A percentile compares a stretch with the other conserved stretches of the same genome.
Conservation (phyloP, 176 grass and related monocot species). For the Lolium rigidum region DNA sequence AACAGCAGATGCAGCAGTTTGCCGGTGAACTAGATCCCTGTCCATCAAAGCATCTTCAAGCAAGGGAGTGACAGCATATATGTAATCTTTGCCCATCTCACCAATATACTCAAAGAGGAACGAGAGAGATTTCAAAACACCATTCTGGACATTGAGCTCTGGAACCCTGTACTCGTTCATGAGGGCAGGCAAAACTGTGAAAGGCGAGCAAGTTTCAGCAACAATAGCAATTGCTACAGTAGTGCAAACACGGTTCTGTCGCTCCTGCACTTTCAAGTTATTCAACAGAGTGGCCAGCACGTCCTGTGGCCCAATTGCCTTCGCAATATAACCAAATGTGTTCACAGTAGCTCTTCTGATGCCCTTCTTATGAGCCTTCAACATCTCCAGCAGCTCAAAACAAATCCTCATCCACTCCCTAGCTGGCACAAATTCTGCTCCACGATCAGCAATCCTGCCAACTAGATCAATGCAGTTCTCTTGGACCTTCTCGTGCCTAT, state of each 20-base stretch:
- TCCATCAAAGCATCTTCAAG: constrained; percentile 99
- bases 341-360: constrained; percentile 97
- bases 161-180: constrained; percentile 97
- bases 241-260: constrained; percentile 96
- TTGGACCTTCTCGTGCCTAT: constrained; percentile 97
- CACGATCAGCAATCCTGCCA: constrained; percentile 95
- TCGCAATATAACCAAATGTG: constrained; percentile 99
- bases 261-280: constrained; percentile 95
- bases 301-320: constrained; percentile 95
- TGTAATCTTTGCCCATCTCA: constrained; percentile 99
- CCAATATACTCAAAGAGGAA: constrained; percentile 99
- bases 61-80: constrained; percentile 91
- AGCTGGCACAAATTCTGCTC: constrained; percentile 81
- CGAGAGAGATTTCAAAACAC: constrained; percentile 95
- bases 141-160: constrained; percentile 97
- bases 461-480: constrained; percentile 99
- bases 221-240: constrained; percentile 97
- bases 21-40: constrained; percentile 89
- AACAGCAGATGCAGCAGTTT: constrained; percentile 95
- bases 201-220: constrained; percentile 95
- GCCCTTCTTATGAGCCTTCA: constrained; percentile 98
- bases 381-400: constrained; percentile 96
- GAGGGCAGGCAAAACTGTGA: constrained; percentile 91
- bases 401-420: constrained; percentile 99
- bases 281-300: constrained; percentile 91